Base-by-base conservation (phyloP, 176 grass and related monocot genomes). In the Puya raimondii region DNA sequence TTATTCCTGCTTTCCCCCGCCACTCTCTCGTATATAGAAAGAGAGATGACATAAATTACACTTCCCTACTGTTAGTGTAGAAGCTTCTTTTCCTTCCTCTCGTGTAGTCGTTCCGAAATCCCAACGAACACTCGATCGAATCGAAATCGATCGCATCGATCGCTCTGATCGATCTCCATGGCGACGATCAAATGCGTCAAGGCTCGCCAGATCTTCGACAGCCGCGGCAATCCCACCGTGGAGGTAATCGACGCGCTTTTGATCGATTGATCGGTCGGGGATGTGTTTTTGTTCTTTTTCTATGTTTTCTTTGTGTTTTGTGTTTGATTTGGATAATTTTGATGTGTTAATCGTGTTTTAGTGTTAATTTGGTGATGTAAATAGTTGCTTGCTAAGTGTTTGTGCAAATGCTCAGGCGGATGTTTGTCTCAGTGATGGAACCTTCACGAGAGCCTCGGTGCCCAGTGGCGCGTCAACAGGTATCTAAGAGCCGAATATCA, bases 381-480 rank as follows among this genome's bases (percentile, higher is more conserved):
- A 12, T 6, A 57, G 12, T 57, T 6, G 53, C n/a, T 58, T 58
- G 53, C 6, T 4, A n/a, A 58, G 16, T 17, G 53, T 58, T 8
- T 58, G 53, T 58, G 53, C 9, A 17, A 9, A n/a, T 58, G 15
- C 18, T 2, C 53, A 58, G 53, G 53, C 9, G 53, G 53, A 58
- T 73, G 57, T 91, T 69, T 84, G 71, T 63, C 84, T 86, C 72
- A 81, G 80, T 53, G 83, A 96, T 75, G 88, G 88, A 72, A 82
- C 82, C 52, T 84, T 84, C 10, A 77, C 80, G 4, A 80, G 92
- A 79, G 92, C 88, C 14, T 88, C 92, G 64, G 92, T 96, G 33
- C 92, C 92, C 12, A 96, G 92, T 4, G 92, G 92, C 47, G 92
- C 92, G 73, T 96, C 92, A 10, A 96, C 92, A 78, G 92, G 92